Base-by-base conservation (phyloP, 2,329 filamentous ascomycete genomes). In the Trichoderma hamatum region DNA sequence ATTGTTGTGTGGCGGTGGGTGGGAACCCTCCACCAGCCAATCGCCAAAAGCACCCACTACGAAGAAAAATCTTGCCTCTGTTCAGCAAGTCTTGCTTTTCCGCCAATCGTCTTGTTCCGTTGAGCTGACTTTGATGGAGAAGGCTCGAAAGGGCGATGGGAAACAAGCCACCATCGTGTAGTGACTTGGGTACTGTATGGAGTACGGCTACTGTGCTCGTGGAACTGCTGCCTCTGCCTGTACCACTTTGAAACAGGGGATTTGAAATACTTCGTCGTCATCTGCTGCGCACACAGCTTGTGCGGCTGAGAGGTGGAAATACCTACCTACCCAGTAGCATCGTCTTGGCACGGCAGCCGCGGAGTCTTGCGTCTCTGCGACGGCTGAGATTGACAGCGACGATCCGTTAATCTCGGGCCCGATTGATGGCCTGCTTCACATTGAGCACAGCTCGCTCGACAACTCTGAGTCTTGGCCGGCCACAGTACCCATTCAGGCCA, bases 381-480 rank as follows among this genome's bases (percentile, higher is more conserved):
- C 61, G 61, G 54, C n/a, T 64, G 61, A 43, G 61, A 64, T 64
- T 54, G 61, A 43, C 61, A 39, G 49, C 49, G 32, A 1, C 61
- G 61, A 64, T 55, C 61, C 61, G 61, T 64, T 64, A 64, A 64
- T 64, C 61, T 64, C 61, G 61, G 49, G 5, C 61, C 21, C 58
- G 58, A 19, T 24, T 46, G 46, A 21, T 13, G 36, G 36, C 30
- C 49, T 64, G 60, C 61, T 39, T 58, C 61, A 52, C 30, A 19
- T 62, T 28, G 46, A 49, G 21, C 46, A n/a, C 39, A n/a, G 21
- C n/a, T 49, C 46, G 39, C 39, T 21, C 43, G 11, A 11, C 46
- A 24, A 11, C 10, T 49, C 46, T 36, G 14, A 19, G 24, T 32
- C n/a, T 32, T 43, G 9, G 32, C 28, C 61, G 49, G 61, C 61